Percentiles rank a stretch among this genome's conserved stretches.
Conservation (phyloP, 257 asterid species). For the Ocimum tenuiflorum region DNA sequence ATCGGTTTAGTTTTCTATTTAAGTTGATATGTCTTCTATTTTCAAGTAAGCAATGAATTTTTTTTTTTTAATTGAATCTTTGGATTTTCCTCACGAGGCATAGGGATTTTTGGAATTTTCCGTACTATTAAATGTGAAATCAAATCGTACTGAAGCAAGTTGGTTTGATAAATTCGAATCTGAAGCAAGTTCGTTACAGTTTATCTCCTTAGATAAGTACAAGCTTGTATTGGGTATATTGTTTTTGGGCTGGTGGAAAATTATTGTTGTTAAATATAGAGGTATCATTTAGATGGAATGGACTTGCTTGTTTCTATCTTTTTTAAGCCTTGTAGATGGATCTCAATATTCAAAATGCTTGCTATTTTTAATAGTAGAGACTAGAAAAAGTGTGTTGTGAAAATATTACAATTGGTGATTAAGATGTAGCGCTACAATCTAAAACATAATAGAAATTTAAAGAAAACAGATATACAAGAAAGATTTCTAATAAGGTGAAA, state of each 20-base stretch:
- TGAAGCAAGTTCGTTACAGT: not conserved
- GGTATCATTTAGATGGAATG: not conserved
- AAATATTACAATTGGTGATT: too few relatives aligned
- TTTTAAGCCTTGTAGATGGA: not conserved
- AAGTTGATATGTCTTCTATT: too few relatives aligned
- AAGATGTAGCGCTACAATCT: too few relatives aligned
- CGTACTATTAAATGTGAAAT: too few relatives aligned
- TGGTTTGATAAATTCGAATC: not conserved
- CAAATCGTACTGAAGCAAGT: not conserved
- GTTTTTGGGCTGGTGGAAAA: not conserved
- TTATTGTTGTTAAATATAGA: not conserved
- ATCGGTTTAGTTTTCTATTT: too few relatives aligned
- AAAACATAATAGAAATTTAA: too few relatives aligned
- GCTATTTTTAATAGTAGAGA: slow-evolving; percentile 50
- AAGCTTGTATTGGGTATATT: not conserved
- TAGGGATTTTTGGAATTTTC: too few relatives aligned
- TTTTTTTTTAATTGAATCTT: too few relatives aligned
- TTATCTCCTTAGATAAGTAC: not conserved
- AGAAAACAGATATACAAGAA: too few relatives aligned
- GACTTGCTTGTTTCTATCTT: not conserved
- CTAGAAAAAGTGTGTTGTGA: slow-evolving; percentile 88
- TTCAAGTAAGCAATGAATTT: too few relatives aligned
- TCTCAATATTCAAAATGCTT: not conserved
- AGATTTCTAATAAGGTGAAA: too few relatives aligned
- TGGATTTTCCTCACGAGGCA: too few relatives aligned